Percentiles rank a stretch among this genome's conserved stretches.
phyloP scores from a whole-genome alignment of 768 basidiomycete genomes.

The Pleurotus tuber-regium region DNA sequence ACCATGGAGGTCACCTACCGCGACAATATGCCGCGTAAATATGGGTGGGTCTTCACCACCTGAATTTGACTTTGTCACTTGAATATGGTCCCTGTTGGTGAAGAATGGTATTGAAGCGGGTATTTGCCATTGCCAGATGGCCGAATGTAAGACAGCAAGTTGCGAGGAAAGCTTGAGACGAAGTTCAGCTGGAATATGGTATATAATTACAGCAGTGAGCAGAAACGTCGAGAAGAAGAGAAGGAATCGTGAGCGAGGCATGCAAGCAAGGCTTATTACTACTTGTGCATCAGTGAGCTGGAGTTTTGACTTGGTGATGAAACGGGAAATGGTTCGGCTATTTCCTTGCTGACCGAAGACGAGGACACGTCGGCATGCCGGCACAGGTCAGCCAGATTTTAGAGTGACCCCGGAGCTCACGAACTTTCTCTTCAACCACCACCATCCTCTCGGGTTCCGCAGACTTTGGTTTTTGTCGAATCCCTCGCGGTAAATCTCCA shows the following conservation, averaged over 20 bases:
- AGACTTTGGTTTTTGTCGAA: slow-evolving; percentile 19
- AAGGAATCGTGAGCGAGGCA: slow-evolving; percentile 3
- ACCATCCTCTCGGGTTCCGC: slow-evolving; percentile 12
- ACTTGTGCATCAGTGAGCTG: neutral
- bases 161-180: neutral
- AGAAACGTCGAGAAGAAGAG: neutral
- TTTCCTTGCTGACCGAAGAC: neutral
- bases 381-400: slow-evolving; percentile 1
- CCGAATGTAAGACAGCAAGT: neutral
- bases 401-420: slow-evolving; percentile 1
- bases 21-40: slow-evolving; percentile 65
- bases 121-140: neutral
- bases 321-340: neutral
- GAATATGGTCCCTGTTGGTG: neutral
- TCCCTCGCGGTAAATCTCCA: slow-evolving; percentile 39
- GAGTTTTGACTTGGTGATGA: neutral
- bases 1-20: slow-evolving; percentile 92
- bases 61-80: neutral
- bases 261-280: neutral
- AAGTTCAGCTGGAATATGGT: neutral
- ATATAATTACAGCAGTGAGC: neutral
- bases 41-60: slow-evolving; percentile 2
- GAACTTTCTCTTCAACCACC: slow-evolving; percentile 12
- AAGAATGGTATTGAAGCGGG: slow-evolving; percentile 1
- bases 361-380: neutral